Conservation (phyloP, 2,329 filamentous ascomycete species). For the Paraphoma sp. region DNA sequence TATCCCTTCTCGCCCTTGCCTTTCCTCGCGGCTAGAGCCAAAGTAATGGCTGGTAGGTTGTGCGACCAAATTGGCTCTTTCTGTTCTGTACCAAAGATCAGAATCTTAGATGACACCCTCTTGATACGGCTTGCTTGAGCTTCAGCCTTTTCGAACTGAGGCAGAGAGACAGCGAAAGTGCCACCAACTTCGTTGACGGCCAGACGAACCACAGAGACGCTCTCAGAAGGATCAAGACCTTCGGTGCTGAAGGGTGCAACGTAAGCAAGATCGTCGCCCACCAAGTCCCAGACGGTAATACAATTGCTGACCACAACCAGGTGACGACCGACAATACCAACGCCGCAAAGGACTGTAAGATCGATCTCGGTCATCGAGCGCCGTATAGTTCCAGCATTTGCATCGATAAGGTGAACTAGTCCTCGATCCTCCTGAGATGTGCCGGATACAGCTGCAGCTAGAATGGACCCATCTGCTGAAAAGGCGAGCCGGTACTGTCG, state of each 20-base stretch:
- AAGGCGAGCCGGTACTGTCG: constrained; percentile 74
- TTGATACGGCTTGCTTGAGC: constrained; percentile 46
- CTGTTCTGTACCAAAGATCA: constrained; percentile 70
- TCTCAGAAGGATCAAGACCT: constrained; percentile 42
- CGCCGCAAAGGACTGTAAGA: constrained; percentile 67
- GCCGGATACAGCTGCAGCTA: constrained; percentile 44
- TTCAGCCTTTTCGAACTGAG: constrained; percentile 44
- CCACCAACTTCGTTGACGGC: constrained; percentile 68
- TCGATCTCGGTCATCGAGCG: constrained; percentile 73
- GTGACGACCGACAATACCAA: constrained; percentile 75
- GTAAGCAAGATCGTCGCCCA: constrained; percentile 76
- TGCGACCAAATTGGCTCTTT: constrained; percentile 65
- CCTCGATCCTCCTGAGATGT: constrained; percentile 57
- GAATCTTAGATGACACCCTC: constrained; percentile 56
- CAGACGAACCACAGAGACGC: constrained; percentile 61
- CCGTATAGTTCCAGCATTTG: constrained; percentile 69
- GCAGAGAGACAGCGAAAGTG: constrained; percentile 52
- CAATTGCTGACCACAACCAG: constrained; percentile 77
- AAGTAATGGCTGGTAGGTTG: constrained; percentile 63
- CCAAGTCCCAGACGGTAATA: constrained; percentile 82
- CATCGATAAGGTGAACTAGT: constrained; percentile 78
- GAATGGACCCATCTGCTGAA: constrained; percentile 58
- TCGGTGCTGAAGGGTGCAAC: constrained; percentile 61
- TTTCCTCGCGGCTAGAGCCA: constrained; percentile 70
- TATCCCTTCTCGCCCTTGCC: constrained; percentile 69